phyloP scores from a whole-genome alignment of 345 rosid genomes.

The Litchi chinensis region DNA sequence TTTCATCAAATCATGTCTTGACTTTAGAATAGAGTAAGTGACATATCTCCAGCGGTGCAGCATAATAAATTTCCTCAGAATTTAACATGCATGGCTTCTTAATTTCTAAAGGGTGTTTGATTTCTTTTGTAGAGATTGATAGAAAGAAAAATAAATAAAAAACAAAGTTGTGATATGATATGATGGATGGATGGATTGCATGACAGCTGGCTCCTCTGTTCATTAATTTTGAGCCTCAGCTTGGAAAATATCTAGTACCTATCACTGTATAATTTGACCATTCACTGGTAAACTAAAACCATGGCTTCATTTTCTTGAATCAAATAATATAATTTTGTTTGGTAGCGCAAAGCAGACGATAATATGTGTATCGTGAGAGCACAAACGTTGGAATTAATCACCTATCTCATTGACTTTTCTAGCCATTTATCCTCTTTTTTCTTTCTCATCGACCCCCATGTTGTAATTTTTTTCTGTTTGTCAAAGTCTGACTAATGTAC shows the following conservation, averaged over 20 bases:
- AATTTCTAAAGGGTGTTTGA: no score
- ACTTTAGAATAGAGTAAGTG: no score
- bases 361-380: not conserved
- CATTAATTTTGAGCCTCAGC: not conserved
- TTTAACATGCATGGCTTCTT: not conserved
- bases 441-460: not conserved
- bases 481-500: not conserved
- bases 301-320: not conserved
- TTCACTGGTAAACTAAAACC: not conserved
- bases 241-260: not conserved
- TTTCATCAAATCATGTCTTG: no score
- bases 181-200: not conserved
- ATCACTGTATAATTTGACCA: not conserved
- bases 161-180: not conserved
- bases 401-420: constrained; percentile 24
- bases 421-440: not conserved
- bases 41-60: no score
- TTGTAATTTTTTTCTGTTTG: not conserved
- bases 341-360: constrained; percentile 23
- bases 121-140: not conserved
- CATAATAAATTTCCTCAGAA: no score
- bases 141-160: no score
- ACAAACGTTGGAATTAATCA: constrained; percentile 24
- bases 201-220: not conserved
- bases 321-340: not conserved